Base-by-base conservation (phyloP, 768 basidiomycete genomes). In the Leccinum olivaceopallidum region DNA sequence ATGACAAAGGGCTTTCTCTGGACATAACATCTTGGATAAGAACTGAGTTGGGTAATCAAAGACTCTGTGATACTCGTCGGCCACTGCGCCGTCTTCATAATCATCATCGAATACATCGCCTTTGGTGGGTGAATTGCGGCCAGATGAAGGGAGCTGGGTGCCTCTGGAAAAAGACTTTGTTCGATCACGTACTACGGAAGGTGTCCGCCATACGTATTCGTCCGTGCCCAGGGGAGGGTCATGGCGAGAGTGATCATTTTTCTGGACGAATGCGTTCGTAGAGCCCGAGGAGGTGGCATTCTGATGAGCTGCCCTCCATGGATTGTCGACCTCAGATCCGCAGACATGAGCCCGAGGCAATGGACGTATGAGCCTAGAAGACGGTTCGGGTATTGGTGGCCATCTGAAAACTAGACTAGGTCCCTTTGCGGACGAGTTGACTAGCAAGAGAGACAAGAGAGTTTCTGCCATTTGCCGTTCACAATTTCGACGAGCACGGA, bases 21-120 rank as follows among this genome's bases (percentile, higher is more conserved):
- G 95, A 60, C 89, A 90, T 3, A 98, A 80, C 64, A 96, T 77
- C 49, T 82, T 83, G 26, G 92, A 91, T 32, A 98, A 80, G 68
- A 94, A 91, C 60, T 90, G 88, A 6, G 89, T 78, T 4, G 89
- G 83, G 73, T 91, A 95, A 3, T 89, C 90, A 53, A 98, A 82
- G n/a, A 93, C 76, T 61, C 78, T 75, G 67, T 88, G 85, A 66
- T 90, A 89, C 62, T 87, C 85, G 58, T 79, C 74, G 14, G 70
- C 66, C n/a, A 64, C 59, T 18, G 76, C 59, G 48, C 77, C 79
- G 20, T 70, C 68, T 57, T 72, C 70, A 9, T 67, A 63, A 8
- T 65, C 65, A 48, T 78, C 77, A 28, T 76, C 73, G 59, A 77
- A 76, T 8, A 77, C 63, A 22, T 73, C 74, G 16, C 81, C 80